Percentiles rank a stretch among this genome's conserved stretches.
These are phyloP conservation scores for Scheffersomyces insectosa DNA, from an alignment of 1,139 yeast genomes.

Conservation along the genomic window DNA sequence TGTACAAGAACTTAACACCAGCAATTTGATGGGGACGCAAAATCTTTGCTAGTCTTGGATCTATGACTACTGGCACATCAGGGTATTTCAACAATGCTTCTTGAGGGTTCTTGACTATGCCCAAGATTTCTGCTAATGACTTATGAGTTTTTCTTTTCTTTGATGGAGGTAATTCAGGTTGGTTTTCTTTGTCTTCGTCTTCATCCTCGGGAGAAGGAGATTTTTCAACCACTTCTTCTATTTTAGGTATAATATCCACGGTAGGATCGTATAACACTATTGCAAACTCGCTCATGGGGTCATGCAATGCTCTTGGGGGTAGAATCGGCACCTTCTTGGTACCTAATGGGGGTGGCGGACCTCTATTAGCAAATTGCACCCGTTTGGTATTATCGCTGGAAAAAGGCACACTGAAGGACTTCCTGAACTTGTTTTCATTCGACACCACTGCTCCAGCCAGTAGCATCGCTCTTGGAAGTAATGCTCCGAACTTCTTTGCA, in stretches of 20 bases:
- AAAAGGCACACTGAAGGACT: conserved; percentile 55
- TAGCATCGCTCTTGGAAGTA: conserved; percentile 43
- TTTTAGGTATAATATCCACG: conserved; percentile 61
- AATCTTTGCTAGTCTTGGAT: conserved; percentile 80
- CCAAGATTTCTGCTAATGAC: conserved; percentile 79
- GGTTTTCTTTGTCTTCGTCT: conserved; percentile 19
- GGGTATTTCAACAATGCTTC: conserved; percentile 57
- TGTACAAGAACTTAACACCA: conserved; percentile 86
- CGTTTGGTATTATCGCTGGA: conserved; percentile 31
- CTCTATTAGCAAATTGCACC: conserved; percentile 19
- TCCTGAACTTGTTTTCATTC: conserved; percentile 34
- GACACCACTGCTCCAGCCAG: conserved; percentile 32
- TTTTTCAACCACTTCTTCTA: conserved; percentile 39
- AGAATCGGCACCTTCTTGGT: conserved; percentile 67
- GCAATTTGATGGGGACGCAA: conserved; percentile 96
- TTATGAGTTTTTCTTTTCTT: conserved; percentile 51
- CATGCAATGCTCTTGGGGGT: conserved; percentile 89
- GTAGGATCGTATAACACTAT: conserved; percentile 96
- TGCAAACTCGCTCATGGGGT: conserved; percentile 91
- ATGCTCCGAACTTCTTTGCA: conserved; percentile 42
- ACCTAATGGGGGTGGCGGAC: conserved; percentile 72
- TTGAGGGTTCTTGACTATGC: conserved; percentile 58
- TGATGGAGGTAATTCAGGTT: conserved; percentile 21
- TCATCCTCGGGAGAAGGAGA: conserved; percentile 14
- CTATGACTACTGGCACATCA: conserved; percentile 94